Percentiles rank a stretch among this genome's conserved stretches.
Evolutionary conservation across 805 yeast genomes (phyloP).

Genomic region (Lipomyces spencermartinsiae): DNA sequence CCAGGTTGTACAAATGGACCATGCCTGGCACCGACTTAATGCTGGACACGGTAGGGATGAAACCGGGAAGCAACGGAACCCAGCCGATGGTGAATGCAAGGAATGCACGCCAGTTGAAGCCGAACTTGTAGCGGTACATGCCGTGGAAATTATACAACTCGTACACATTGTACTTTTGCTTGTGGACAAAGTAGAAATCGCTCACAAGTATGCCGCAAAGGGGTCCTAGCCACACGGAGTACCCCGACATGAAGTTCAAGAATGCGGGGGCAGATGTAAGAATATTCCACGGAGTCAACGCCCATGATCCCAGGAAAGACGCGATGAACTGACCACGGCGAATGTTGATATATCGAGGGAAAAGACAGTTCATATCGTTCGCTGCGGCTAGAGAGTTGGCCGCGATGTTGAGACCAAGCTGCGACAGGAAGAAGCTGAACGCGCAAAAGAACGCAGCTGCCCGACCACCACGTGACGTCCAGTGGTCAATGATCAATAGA

Average conservation of each 20-base stretch:
- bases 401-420: slow-evolving; percentile 42
- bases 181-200: slow-evolving; percentile 51
- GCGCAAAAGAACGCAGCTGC: slow-evolving; percentile 53
- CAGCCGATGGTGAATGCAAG: slow-evolving; percentile 45
- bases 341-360: slow-evolving; percentile 55
- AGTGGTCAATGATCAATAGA: slow-evolving; percentile 47
- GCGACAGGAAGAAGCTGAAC: slow-evolving; percentile 50
- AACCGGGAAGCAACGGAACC: slow-evolving; percentile 42
- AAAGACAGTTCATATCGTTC: slow-evolving; percentile 53
- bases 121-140: slow-evolving; percentile 51
- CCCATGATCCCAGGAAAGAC: slow-evolving; percentile 47
- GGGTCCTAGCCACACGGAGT: slow-evolving; percentile 53
- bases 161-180: slow-evolving; percentile 30
- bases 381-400: slow-evolving; percentile 51
- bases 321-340: slow-evolving; percentile 55
- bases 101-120: slow-evolving; percentile 54
- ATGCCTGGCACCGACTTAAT: slow-evolving; percentile 27
- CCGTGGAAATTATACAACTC: slow-evolving; percentile 43
- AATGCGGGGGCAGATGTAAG: slow-evolving; percentile 49
- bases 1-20: slow-evolving; percentile 40
- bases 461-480: slow-evolving; percentile 49
- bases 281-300: slow-evolving; percentile 52
- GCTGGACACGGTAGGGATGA: slow-evolving; percentile 39
- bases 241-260: slow-evolving; percentile 48
- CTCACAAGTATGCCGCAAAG: slow-evolving; percentile 49